A percentile compares a stretch with the other conserved stretches of the same genome.
Conservation (phyloP, 768 basidiomycete species). For the Cubamyces sp. region DNA sequence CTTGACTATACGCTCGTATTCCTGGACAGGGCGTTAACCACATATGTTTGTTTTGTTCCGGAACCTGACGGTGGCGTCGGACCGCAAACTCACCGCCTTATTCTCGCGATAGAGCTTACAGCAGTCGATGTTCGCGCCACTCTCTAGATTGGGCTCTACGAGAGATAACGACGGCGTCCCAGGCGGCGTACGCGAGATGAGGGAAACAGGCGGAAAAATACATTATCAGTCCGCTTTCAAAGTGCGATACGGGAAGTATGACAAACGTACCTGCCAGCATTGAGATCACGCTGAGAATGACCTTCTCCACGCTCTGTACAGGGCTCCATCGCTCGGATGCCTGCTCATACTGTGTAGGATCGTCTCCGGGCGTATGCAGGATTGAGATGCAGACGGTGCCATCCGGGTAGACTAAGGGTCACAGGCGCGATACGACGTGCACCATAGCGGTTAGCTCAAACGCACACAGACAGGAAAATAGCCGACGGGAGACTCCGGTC, state of each 20-base stretch:
- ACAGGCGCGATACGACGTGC: neutral
- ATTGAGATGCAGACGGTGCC: slow-evolving; percentile 99
- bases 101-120: slow-evolving; percentile 97
- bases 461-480: neutral
- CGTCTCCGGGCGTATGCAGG: slow-evolving; percentile 91
- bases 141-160: slow-evolving; percentile 94
- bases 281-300: slow-evolving; percentile 92
- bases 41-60: slow-evolving; percentile 1
- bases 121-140: slow-evolving; percentile 95
- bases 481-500: neutral
- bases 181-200: neutral
- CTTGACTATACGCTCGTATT: slow-evolving; percentile 88
- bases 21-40: slow-evolving; percentile 40
- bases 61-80: neutral
- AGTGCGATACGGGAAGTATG: neutral
- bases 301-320: slow-evolving; percentile 98
- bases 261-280: slow-evolving; percentile 85
- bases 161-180: neutral
- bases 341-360: slow-evolving; percentile 91
- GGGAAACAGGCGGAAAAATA: neutral
- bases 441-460: neutral
- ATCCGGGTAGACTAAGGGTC: slow-evolving; percentile 81
- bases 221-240: neutral
- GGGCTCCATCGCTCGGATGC: slow-evolving; percentile 98
- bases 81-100: slow-evolving; percentile 47